Evolutionary conservation across 106 monocot genomes (phyloP), one percentile per base, ranked within the genome.

Genomic region (Chionographis japonica): DNA sequence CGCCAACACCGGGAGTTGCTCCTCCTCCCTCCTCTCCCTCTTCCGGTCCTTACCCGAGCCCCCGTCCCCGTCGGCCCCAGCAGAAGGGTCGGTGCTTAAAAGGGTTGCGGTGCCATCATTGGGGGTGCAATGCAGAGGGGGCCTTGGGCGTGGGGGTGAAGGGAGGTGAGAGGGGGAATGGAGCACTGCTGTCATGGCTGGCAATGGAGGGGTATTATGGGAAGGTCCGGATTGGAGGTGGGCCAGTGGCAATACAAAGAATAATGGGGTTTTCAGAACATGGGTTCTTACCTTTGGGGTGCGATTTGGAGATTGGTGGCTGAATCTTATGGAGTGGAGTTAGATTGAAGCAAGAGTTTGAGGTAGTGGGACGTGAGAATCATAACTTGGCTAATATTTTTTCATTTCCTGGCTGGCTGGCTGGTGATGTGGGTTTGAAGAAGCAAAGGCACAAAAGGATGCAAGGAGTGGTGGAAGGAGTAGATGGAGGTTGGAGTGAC

Each of bases 101-200:
- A 82, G 72, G 72, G 60, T 20, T 35, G 10, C 40, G 4, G 52
- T 50, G 41, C 66, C 74, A 51, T 74, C 72, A 60, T 56, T 52
- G 56, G 50, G 40, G 12, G 56, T 40, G 39, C 59, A 51, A 41
- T 61, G 62, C 19, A 62, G 52, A 36, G 72, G 61, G 62, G 66
- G 64, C 36, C 51, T 62, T 58, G 77, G 61, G 14, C 58, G 27
- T 27, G 27, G 27, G 27, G 27, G 64, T 4, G 76, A 70, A 56
- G 62, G 56, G 69, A 64, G 35, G 79, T 36, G 43, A 37, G 56
- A 61, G 49, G 72, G 78, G 10, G 84, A 73, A 15, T 50, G 78
- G 14, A 86, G 78, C 40, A 86, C 86, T 41, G 63, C 75, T 54
- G 78, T 72, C 86, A 74, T 86, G 63, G 65, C 60, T 40, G 12